Evolutionary conservation across 805 yeast genomes (phyloP).

Genomic region (Kodamaea jinghongensis): DNA sequence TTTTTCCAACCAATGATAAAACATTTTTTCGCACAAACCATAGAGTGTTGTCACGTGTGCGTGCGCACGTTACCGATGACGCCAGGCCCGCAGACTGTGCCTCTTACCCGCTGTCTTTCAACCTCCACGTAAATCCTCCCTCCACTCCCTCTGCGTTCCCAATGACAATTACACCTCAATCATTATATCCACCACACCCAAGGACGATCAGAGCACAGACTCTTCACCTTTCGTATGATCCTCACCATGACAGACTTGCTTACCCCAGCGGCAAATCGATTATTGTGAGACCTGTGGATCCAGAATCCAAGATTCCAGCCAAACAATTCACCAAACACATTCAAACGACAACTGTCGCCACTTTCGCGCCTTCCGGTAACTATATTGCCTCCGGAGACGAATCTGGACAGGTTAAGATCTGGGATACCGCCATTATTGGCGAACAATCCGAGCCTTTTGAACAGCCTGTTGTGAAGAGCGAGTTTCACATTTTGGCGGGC

Average conservation of each 20-base stretch:
- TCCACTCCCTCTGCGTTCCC: too few relatives aligned
- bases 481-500: slow-evolving; percentile 76
- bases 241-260: slow-evolving; percentile 63
- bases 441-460: slow-evolving; percentile 36
- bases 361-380: slow-evolving; percentile 85
- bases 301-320: slow-evolving; percentile 45
- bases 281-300: slow-evolving; percentile 61
- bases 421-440: slow-evolving; percentile 60
- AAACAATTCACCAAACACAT: slow-evolving; percentile 74
- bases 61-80: not conserved
- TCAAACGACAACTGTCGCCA: slow-evolving; percentile 73
- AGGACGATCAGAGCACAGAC: slow-evolving; percentile 67
- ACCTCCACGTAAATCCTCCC: too few relatives aligned
- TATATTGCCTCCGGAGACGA: slow-evolving; percentile 92
- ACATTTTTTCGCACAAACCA: not conserved
- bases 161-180: slow-evolving; percentile 30
- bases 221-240: slow-evolving; percentile 74
- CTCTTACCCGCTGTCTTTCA: too few relatives aligned
- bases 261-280: slow-evolving; percentile 83
- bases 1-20: slow-evolving; percentile 3
- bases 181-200: slow-evolving; percentile 73
- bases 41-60: not conserved
- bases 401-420: slow-evolving; percentile 82
- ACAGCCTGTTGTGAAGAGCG: slow-evolving; percentile 68
- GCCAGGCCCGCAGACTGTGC: too few relatives aligned